phyloP scores from a whole-genome alignment of 2,329 filamentous ascomycete species.

The Nemania serpens region DNA sequence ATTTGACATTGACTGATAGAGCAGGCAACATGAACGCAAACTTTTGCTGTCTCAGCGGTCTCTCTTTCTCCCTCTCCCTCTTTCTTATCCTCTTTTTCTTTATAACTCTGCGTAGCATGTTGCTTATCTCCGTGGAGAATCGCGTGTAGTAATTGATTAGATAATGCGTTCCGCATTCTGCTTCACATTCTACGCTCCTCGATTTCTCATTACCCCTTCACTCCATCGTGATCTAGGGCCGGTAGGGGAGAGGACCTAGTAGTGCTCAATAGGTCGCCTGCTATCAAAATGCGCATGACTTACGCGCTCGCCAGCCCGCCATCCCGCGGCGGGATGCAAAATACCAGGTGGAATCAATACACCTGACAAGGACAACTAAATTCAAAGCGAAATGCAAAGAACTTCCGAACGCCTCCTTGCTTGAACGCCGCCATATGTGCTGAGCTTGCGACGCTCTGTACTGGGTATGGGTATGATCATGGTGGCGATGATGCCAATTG shows the following conservation, averaged over 20 bases:
- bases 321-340: constrained; percentile 12
- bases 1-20: neutral
- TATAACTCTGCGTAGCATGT: neutral
- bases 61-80: too few species aligned
- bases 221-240: neutral
- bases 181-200: constrained; percentile 3
- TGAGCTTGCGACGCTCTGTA: constrained; percentile 29
- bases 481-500: constrained; percentile 6
- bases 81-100: too few species aligned
- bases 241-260: neutral
- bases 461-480: constrained; percentile 26
- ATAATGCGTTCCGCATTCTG: constrained; percentile 5
- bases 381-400: neutral
- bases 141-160: neutral
- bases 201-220: neutral
- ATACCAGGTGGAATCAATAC: constrained; percentile 13
- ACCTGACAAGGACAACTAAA: constrained; percentile 15
- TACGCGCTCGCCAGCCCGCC: constrained; percentile 10
- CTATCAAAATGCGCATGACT: neutral
- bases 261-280: neutral
- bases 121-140: constrained; percentile 3
- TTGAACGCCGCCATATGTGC: constrained; percentile 34
- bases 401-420: constrained; percentile 31
- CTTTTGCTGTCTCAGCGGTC: neutral
- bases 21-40: neutral